A percentile compares a stretch with the other conserved stretches of the same genome.
Evolutionary conservation across 345 rosid species (phyloP).

Genomic region (Turnera subulata): DNA sequence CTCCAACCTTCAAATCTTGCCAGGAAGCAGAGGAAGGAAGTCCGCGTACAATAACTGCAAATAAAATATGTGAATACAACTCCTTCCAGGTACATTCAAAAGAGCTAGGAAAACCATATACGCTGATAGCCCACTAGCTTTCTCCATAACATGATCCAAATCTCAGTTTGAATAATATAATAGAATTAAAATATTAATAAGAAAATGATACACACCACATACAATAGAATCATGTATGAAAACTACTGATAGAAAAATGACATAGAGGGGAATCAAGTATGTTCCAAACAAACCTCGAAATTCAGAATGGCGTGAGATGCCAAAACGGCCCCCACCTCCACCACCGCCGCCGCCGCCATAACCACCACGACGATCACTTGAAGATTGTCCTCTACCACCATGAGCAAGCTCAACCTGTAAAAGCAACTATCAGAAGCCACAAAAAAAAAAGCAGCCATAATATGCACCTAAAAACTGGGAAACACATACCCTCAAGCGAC

Average conservation of each 20-base stretch:
- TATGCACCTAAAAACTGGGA: slow-evolving; percentile 1
- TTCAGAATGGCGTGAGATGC: slow-evolving; percentile 78
- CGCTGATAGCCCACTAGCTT: too few species aligned
- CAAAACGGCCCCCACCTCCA: slow-evolving; percentile 26
- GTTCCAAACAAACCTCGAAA: slow-evolving; percentile 53
- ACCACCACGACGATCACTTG: slow-evolving; percentile 24
- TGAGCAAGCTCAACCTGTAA: slow-evolving; percentile 97
- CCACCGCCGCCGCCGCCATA: slow-evolving; percentile 21
- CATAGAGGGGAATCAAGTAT: background rate
- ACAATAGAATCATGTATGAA: too few species aligned
- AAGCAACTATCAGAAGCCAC: background rate
- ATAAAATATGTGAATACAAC: background rate
- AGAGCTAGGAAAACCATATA: too few species aligned
- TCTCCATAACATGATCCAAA: too few species aligned
- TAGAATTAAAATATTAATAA: background rate
- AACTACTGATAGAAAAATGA: too few species aligned
- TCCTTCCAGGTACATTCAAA: too few species aligned
- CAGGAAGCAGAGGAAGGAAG: slow-evolving; percentile 14
- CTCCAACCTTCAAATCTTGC: slow-evolving; percentile 12
- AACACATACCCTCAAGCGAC: slow-evolving; percentile 39
- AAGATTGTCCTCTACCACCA: slow-evolving; percentile 81
- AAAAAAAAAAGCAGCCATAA: background rate
- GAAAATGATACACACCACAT: background rate
- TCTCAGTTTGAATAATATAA: too few species aligned
- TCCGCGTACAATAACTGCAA: slow-evolving; percentile 8